phyloP scores from a whole-genome alignment of 1,139 yeast species.

The Candida gigantensis region DNA sequence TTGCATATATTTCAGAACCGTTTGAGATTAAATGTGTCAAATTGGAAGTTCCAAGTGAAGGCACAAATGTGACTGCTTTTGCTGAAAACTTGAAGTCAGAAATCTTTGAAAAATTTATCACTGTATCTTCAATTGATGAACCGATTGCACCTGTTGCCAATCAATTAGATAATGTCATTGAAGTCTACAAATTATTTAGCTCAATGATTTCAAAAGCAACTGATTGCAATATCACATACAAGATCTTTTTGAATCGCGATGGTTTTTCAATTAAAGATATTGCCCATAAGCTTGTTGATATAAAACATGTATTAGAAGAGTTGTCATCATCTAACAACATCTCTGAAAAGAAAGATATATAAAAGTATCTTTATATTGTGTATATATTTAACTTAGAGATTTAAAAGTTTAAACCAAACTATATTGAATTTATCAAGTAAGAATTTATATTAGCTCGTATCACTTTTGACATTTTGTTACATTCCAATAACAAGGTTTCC shows the following conservation, averaged over 20 bases:
- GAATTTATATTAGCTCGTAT: conserved; percentile 51
- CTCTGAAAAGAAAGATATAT: conserved; percentile 17
- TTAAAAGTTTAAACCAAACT: conserved; percentile 2
- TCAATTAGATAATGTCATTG: conserved; percentile 31
- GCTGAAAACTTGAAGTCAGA: conserved; percentile 31
- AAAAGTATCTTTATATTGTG: conserved; percentile 15
- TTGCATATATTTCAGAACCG: conserved; percentile 66
- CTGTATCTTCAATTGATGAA: conserved; percentile 25
- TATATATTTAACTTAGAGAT: conserved; percentile 2
- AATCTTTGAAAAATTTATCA: conserved; percentile 36
- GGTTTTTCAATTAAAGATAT: conserved; percentile 35
- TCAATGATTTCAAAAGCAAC: conserved; percentile 39
- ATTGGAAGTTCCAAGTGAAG: conserved; percentile 36
- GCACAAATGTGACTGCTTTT: conserved; percentile 24
- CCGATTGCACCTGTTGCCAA: conserved; percentile 30
- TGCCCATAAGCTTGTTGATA: conserved; percentile 43
- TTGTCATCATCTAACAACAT: conserved; percentile 36
- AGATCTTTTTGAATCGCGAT: conserved; percentile 39
- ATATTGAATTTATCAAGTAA: conserved; percentile 15
- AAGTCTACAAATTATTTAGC: conserved; percentile 35
- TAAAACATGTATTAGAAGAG: conserved; percentile 46
- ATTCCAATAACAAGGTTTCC: conserved; percentile 36
- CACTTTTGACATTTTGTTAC: conserved; percentile 42
- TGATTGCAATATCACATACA: conserved; percentile 39
- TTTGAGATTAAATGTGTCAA: conserved; percentile 57